Percentiles rank a stretch among this genome's conserved stretches.
These are phyloP conservation scores for Penicillium olsonii DNA, from an alignment of 2,329 filamentous ascomycete species.

Conservation along the genomic window DNA sequence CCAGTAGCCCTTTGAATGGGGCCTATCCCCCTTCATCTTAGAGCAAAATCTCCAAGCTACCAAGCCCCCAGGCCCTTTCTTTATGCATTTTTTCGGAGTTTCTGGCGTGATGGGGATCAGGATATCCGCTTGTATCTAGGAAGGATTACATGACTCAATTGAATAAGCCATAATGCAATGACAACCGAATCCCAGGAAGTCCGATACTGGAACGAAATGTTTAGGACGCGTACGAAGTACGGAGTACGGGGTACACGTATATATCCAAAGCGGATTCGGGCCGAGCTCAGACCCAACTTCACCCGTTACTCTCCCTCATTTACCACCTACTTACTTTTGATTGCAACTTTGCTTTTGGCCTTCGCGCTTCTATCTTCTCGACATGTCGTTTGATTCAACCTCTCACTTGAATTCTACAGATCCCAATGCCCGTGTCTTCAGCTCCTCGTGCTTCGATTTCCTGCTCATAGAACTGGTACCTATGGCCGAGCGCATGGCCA, in stretches of 20 bases:
- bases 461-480: slow-evolving; percentile 96
- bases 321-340: background rate
- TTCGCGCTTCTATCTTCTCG: background rate
- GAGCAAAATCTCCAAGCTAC: slow-evolving; percentile 16
- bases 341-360: background rate
- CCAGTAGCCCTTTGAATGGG: slow-evolving; percentile 22
- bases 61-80: slow-evolving; percentile 1
- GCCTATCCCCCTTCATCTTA: slow-evolving; percentile 19
- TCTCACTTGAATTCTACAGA: slow-evolving; percentile 68
- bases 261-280: slow-evolving; percentile 1
- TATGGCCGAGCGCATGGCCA: slow-evolving; percentile 82
- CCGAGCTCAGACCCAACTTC: background rate
- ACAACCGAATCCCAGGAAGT: too few species aligned
- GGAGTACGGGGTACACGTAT: background rate
- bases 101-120: slow-evolving; percentile 14
- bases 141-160: background rate
- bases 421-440: slow-evolving; percentile 73
- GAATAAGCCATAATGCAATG: background rate
- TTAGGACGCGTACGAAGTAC: background rate
- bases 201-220: too few species aligned
- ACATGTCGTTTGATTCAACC: slow-evolving; percentile 73
- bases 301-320: background rate
- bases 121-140: slow-evolving; percentile 6
- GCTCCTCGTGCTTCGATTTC: slow-evolving; percentile 85
- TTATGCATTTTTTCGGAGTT: slow-evolving; percentile 23